Base-by-base conservation (phyloP, 352 stramenopile genomes). In the Globisporangium solare region DNA sequence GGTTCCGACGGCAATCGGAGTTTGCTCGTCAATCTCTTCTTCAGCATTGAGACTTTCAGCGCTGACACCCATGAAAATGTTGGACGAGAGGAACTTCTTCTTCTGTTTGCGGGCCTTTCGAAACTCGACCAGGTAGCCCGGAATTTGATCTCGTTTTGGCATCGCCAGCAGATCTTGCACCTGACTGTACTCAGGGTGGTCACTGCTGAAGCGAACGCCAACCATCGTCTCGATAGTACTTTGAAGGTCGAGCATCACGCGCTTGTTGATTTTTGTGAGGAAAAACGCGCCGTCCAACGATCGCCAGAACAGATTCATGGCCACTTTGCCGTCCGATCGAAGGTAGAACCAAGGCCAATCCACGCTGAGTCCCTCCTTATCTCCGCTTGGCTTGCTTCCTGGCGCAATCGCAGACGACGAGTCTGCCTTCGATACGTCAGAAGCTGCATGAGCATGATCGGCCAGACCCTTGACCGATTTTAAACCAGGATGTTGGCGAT, bases 301-400 rank as follows among this genome's bases (percentile, higher is more conserved):
- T 27, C 74, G 71, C 83, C 83, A 94, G 35, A 92, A 83, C 0
- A 86, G 59, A n/a, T 89, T 88, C 81, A 94, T 94, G 4, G 83
- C 83, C 37, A 94, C 60, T 60, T 94, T 94, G 41, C 79, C 83
- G 31, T 94, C 83, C 11, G 81, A 92, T 5, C 81, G 77, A 46
- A 94, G 67, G 48, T 85, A 92, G 18, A 51, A 61, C 83, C 83
- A 94, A 10, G 83, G 83, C 83, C 83, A 94, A 55, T 94, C 79
- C 18, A 74, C 63, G 22, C 71, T 79, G 10, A 79, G 40, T 1
- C 58, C 56, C 42, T 76, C 60, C 3, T 62, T 47, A 11, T 64
- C 58, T 11, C 20, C 51, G 18, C 46, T 5, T 12, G 13, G 20
- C 18, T 56, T 56, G 37, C 13, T 51, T 39, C 32, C 41, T 21